Conservation (phyloP, 116 monocot genomes). For the Phalaenopsis hybrid region DNA sequence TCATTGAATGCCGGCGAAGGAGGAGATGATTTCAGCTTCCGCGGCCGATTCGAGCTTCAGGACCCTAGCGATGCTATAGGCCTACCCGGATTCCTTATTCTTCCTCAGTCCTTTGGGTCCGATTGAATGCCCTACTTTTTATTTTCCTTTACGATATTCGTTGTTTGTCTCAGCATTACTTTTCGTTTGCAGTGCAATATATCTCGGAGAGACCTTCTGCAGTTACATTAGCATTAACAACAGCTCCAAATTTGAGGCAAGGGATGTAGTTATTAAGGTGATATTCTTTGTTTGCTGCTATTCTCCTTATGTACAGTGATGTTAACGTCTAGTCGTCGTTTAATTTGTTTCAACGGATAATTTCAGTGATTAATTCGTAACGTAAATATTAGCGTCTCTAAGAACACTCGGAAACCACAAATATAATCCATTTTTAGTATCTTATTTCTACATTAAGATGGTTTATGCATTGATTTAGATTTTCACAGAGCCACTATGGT, state of each 20-base stretch:
- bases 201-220: constrained; percentile 89
- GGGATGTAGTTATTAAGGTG: constrained; percentile 93
- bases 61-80: constrained; percentile 65
- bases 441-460: not conserved
- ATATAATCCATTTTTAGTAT: not conserved
- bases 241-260: constrained; percentile 79
- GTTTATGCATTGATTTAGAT: not conserved
- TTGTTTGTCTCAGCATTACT: not conserved
- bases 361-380: not conserved
- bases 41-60: constrained; percentile 59
- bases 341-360: not conserved
- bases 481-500: not conserved
- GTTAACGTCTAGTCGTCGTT: not conserved
- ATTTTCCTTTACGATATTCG: not conserved
- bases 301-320: not conserved
- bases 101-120: constrained; percentile 96
- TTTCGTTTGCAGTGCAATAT: constrained; percentile 55
- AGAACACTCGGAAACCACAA: not conserved
- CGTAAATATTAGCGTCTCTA: not conserved
- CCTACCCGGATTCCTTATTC: constrained; percentile 75
- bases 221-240: constrained; percentile 98
- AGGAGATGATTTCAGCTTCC: constrained; percentile 60
- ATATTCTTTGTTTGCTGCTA: not conserved
- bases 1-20: constrained; percentile 4
- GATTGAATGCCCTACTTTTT: not conserved